Conservation (phyloP, 768 basidiomycete species). For the Podaxis sp. region DNA sequence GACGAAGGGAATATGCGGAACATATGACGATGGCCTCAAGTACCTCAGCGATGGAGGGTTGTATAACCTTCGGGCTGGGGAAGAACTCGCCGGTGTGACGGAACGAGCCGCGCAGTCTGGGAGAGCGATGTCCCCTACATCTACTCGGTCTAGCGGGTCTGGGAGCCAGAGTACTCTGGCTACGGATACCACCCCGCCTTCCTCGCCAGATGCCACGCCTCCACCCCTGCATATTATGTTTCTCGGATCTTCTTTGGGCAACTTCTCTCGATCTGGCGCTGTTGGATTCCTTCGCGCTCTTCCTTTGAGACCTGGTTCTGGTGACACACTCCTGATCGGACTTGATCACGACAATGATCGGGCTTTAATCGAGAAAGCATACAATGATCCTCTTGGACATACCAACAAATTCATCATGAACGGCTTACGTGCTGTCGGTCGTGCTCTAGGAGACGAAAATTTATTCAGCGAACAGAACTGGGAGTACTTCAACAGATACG, state of each 20-base stretch:
- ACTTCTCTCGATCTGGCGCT: slow-evolving; percentile 75
- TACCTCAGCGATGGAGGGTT: slow-evolving; percentile 66
- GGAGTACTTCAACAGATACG: slow-evolving; percentile 69
- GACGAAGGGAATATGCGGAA: slow-evolving; percentile 86
- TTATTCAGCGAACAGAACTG: slow-evolving; percentile 69
- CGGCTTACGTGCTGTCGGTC: slow-evolving; percentile 69
- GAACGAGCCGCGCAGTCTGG: background rate
- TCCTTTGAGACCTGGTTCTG: slow-evolving; percentile 70
- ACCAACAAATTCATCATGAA: slow-evolving; percentile 86
- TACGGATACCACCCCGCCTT: slow-evolving; percentile 30
- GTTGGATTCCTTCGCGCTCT: slow-evolving; percentile 73
- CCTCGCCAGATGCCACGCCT: slow-evolving; percentile 46
- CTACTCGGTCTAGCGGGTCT: slow-evolving; percentile 21
- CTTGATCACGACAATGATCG: slow-evolving; percentile 81
- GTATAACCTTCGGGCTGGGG: background rate
- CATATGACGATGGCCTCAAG: slow-evolving; percentile 86
- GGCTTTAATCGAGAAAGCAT: slow-evolving; percentile 76
- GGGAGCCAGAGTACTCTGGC: slow-evolving; percentile 18
- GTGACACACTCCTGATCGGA: slow-evolving; percentile 88
- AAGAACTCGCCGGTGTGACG: background rate
- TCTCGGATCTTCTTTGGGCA: slow-evolving; percentile 90
- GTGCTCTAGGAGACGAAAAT: slow-evolving; percentile 62
- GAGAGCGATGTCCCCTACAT: slow-evolving; percentile 35
- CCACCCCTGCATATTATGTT: slow-evolving; percentile 81
- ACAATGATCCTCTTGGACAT: slow-evolving; percentile 77